phyloP scores from a whole-genome alignment of 345 rosid species.

The Gossypium raimondii region DNA sequence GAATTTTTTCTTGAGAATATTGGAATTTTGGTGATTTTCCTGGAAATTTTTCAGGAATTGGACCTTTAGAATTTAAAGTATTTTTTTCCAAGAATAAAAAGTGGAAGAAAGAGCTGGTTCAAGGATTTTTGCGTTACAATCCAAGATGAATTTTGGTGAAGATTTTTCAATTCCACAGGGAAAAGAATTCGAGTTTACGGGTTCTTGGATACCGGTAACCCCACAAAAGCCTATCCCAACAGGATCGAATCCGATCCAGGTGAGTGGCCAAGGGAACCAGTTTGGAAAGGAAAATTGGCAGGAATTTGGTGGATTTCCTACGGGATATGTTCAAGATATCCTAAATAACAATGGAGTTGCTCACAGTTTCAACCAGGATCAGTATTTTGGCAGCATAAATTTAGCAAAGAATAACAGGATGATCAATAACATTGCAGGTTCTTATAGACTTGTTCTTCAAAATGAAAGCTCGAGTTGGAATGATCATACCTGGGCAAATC shows the following conservation, averaged over 20 bases:
- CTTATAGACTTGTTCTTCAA: conserved; percentile 20
- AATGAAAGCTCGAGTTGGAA: conserved; percentile 20
- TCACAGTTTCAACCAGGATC: conserved; percentile 21
- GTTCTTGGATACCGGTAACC: conserved; percentile 45
- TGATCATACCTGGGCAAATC: conserved; percentile 17
- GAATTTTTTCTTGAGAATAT: background rate
- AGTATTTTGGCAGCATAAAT: conserved; percentile 15
- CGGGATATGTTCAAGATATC: conserved; percentile 16
- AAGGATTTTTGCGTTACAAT: conserved; percentile 24
- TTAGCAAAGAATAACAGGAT: conserved; percentile 19
- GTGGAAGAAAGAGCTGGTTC: conserved; percentile 5
- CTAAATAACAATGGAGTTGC: conserved; percentile 17
- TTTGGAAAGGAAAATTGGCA: conserved; percentile 28
- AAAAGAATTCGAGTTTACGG: conserved; percentile 26
- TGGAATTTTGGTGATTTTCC: conserved; percentile 8
- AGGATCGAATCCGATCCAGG: conserved; percentile 23
- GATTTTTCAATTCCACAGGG: conserved; percentile 27
- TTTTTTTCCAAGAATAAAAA: background rate
- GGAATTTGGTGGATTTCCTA: conserved; percentile 26
- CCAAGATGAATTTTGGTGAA: conserved; percentile 32
- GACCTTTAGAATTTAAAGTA: background rate
- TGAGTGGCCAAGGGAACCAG: conserved; percentile 23
- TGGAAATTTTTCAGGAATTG: conserved; percentile 12
- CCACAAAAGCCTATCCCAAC: conserved; percentile 34
- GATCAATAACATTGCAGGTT: conserved; percentile 33